Base-by-base conservation (phyloP, 208 protist genomes). In the Trypanosoma caninum region DNA sequence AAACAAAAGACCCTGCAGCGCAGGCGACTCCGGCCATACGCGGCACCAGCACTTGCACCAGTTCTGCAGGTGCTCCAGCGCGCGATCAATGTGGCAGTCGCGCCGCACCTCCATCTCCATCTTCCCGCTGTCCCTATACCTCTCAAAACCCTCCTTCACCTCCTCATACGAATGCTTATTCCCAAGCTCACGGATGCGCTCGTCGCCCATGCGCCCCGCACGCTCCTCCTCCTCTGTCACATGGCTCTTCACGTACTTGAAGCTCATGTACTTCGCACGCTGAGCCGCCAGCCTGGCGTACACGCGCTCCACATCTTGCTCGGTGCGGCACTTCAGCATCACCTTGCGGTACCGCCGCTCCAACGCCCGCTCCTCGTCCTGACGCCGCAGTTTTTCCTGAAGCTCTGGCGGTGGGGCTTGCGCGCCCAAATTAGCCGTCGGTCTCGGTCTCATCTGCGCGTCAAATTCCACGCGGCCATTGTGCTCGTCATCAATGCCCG, bases 41-140 rank as follows among this genome's bases (percentile, higher is more conserved):
- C 71, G 69, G 35, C 70, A 77, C 84, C 87, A 93, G 46, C 59
- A 75, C 50, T 78, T 74, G 18, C 69, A 64, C 83, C 80, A 91
- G 53, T 73, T 75, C n/a, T 87, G 74, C 56, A 88, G 64, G 61
- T 82, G 79, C 30, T 72, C 58, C 45, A 86, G 67, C 16, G 64
- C 78, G 20, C 89, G 83, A 54, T 82, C 72, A 38, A 90, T 37
- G 79, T 89, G 79, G 40, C 78, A 52, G 30, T 83, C 78, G 27
- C 63, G 74, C 8, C 76, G 82, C 11, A 89, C 62, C 54, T 83
- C 80, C 3, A 61, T 23, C 73, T 92, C 85, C 69, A 89, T 72
- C 47, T 59, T 59, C 13, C 82, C 85, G 54, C 81, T 84, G 47
- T 72, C 77, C 0, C 77, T 66, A 66, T 89, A 89, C 40, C 63